Conservation (phyloP, 139 green algal genomes). For the Micractinium conductrix region DNA sequence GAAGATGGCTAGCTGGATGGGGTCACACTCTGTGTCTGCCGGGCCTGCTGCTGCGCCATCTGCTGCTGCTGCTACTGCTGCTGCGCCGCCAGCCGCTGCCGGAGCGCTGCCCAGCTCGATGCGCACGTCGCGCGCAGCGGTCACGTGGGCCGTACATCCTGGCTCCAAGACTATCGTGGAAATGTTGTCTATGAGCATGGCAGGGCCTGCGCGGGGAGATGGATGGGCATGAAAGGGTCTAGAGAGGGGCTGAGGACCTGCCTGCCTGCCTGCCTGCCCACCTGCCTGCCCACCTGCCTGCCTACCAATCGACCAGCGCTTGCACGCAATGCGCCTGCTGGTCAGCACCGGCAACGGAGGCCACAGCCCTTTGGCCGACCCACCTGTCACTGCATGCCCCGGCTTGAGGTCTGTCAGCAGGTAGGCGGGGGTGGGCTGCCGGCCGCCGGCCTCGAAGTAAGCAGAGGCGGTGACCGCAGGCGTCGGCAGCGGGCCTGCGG, state of each 20-base stretch:
- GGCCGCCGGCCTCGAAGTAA: slow-evolving; percentile 72
- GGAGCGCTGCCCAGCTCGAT: slow-evolving; percentile 69
- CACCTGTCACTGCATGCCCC: slow-evolving; percentile 61
- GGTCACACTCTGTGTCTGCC: slow-evolving; percentile 74
- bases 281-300: too few relatives aligned
- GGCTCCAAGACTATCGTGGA: slow-evolving; percentile 95
- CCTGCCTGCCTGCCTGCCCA: too few relatives aligned
- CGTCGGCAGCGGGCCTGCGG: slow-evolving; percentile 50
- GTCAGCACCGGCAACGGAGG: too few relatives aligned
- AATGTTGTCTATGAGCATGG: slow-evolving; percentile 94
- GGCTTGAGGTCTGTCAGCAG: slow-evolving; percentile 66
- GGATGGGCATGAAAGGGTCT: not conserved
- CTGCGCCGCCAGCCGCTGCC: not conserved
- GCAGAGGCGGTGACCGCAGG: slow-evolving; percentile 47
- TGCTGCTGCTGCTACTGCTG: slow-evolving; percentile 8
- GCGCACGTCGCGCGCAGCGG: slow-evolving; percentile 75
- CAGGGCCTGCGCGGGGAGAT: slow-evolving; percentile 67
- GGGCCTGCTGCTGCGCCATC: not conserved
- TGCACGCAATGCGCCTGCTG: too few relatives aligned
- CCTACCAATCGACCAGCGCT: too few relatives aligned
- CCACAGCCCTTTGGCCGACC: too few relatives aligned
- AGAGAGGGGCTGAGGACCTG: too few relatives aligned
- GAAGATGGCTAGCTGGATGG: slow-evolving; percentile 96
- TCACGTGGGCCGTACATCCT: slow-evolving; percentile 80
- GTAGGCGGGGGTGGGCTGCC: slow-evolving; percentile 82